These are phyloP conservation scores for Kernera saxatilis DNA, from an alignment of 345 rosid genomes.

Conservation along the genomic window DNA sequence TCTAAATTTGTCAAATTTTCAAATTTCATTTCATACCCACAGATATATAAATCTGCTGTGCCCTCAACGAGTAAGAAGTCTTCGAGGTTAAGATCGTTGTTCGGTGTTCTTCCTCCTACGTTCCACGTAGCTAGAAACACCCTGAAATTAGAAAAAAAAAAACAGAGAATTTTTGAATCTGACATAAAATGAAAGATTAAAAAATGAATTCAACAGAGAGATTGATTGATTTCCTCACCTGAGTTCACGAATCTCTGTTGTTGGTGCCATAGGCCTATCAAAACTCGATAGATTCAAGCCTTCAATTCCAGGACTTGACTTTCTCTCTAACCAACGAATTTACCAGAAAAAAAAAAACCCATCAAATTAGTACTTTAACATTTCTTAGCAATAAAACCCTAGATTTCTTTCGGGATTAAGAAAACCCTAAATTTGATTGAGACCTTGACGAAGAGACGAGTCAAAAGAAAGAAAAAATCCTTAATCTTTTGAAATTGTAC, in stretches of 20 bases:
- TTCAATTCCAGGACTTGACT: constrained; percentile 53
- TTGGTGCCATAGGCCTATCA: constrained; percentile 44
- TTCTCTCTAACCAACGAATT: constrained; percentile 45
- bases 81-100: constrained; percentile 63
- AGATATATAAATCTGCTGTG: constrained; percentile 77
- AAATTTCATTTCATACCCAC: constrained; percentile 61
- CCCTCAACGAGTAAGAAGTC: constrained; percentile 80
- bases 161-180: neutral
- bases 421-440: constrained; percentile 16
- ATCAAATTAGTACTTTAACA: neutral
- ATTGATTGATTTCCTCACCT: constrained; percentile 35
- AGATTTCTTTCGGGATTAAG: constrained; percentile 14
- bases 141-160: constrained; percentile 35
- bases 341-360: neutral
- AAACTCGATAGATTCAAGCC: constrained; percentile 65
- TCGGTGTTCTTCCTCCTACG: constrained; percentile 91
- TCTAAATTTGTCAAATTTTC: neutral
- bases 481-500: neutral
- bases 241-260: constrained; percentile 54
- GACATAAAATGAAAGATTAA: neutral
- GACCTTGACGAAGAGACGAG: constrained; percentile 11
- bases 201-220: neutral
- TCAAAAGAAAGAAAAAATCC: neutral
- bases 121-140: constrained; percentile 88
- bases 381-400: neutral